Base-by-base conservation (phyloP, 2,329 filamentous ascomycete genomes). In the Colletotrichum sp. region DNA sequence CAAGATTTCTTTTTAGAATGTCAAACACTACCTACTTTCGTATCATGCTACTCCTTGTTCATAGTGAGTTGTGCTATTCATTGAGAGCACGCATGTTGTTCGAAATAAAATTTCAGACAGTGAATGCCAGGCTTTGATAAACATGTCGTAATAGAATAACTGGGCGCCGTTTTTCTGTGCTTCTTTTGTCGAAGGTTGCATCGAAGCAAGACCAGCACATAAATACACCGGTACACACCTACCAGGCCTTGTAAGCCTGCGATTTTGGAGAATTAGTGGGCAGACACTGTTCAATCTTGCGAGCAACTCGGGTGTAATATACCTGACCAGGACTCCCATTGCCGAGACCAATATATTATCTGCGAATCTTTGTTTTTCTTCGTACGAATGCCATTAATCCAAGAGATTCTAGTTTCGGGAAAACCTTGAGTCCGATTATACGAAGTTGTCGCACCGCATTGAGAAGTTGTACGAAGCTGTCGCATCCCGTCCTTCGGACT, bases 61-160 rank as follows among this genome's bases (percentile, higher is more conserved):
- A 28, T 7, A 28, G 28, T 7, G 28, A 28, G 28, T 28, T 28
- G 7, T 8, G 28, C 28, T 8, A 8, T 28, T 9, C 28, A 8
- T 8, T 28, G 28, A 28, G 28, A 28, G 28, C 2, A 8, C 7
- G 7, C 28, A 9, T 4, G 13, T 7, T n/a, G 3, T 13, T 52
- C n/a, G 4, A 4, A 21, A 12, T 6, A 3, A n/a, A 43, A 43
- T 2, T n/a, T n/a, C 18, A 43, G 12, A 43, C 0, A 43, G 9
- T 12, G 9, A 43, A n/a, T 39, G 1, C 10, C 2, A 0, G 6
- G 18, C 18, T n/a, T 12, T n/a, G 18, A 43, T n/a, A 12, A 43
- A 43, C 9, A n/a, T n/a, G 1, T n/a, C 18, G 18, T 12, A 2
- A n/a, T 2, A 0, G 1, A 12, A n/a, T 4, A 4, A 12, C 3